These are phyloP conservation scores for Penicillium tannophilum DNA, from an alignment of 495 filamentous ascomycete species.

Conservation along the genomic window DNA sequence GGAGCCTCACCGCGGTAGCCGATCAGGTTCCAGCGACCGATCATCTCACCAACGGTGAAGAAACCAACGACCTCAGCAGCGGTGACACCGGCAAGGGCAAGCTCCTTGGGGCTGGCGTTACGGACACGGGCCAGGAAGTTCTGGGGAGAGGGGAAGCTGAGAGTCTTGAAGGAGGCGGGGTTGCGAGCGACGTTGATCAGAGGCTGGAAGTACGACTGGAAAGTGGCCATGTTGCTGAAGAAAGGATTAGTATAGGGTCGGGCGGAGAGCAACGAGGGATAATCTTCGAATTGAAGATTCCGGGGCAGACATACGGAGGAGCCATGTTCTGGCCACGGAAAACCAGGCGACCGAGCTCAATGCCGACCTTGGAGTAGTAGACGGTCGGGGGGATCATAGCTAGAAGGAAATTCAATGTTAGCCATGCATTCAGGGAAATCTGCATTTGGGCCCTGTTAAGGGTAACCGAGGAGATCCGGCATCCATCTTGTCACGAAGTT, in stretches of 20 bases:
- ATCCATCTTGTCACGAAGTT: neutral
- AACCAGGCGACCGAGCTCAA: conserved; percentile 85
- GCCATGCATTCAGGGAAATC: conserved; percentile 16
- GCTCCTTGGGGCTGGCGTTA: conserved; percentile 67
- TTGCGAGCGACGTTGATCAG: conserved; percentile 67
- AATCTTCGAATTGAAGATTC: neutral
- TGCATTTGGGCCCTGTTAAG: conserved; percentile 6
- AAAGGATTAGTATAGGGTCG: conserved; percentile 18
- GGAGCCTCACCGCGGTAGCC: conserved; percentile 78
- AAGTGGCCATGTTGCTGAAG: conserved; percentile 69
- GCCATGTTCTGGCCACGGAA: conserved; percentile 88
- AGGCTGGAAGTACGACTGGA: conserved; percentile 86
- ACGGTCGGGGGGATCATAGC: conserved; percentile 81
- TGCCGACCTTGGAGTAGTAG: conserved; percentile 87
- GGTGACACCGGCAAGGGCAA: conserved; percentile 72
- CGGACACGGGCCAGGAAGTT: conserved; percentile 63
- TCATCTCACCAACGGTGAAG: conserved; percentile 97
- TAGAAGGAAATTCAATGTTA: conserved; percentile 43
- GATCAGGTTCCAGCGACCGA: conserved; percentile 89
- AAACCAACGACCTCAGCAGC: conserved; percentile 89
- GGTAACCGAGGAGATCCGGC: conserved; percentile 28
- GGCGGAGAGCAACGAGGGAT: neutral
- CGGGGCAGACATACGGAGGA: conserved; percentile 74
- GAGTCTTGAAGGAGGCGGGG: conserved; percentile 55
- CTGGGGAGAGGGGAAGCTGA: conserved; percentile 46